Evolutionary conservation across 352 stramenopile species (phyloP), one percentile per base, ranked within the genome.

Genomic region (Pythium chondricola): DNA sequence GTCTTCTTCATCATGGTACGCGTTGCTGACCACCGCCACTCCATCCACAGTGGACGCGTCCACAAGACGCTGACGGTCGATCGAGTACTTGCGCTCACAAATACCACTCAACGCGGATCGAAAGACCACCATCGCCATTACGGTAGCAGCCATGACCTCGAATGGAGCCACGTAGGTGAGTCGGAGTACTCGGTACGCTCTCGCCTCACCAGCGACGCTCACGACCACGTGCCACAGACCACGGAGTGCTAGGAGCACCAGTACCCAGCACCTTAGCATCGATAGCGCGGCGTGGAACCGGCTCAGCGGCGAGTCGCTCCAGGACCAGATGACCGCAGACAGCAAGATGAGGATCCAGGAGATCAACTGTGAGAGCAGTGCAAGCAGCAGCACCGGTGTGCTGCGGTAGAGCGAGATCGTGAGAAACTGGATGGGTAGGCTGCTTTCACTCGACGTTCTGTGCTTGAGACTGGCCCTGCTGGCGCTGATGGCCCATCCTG

Each of bases 331-430:
- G 37, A 48, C 43, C 49, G 49, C 45, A 37, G 54, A 56, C 10
- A 69, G 74, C 16, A 79, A 30, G n/a, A 85, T 37, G n/a, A 78
- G 36, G 17, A 60, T 62, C 71, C 74, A 85, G 4, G 71, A 69
- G 5, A 85, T 25, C 11, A 79, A 14, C 20, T 66, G 56, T 4
- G 71, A 67, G 16, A 74, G 16, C n/a, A 64, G 5, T 14, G 63
- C 70, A 10, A 85, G 50, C 9, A 61, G 16, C 11, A 56, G 45
- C 24, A 80, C 48, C 0, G 58, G 58, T 9, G 59, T 57, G 30
- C 71, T 83, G 14, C 69, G 61, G 11, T 70, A 51, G n/a, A 79
- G 57, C 27, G 59, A 58, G 4, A 36, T 24, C 1, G 39, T 21
- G 26, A 64, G 50, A 32, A 64, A 48, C 21, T 43, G 48, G n/a